A percentile compares a stretch with the other conserved stretches of the same genome.
These are phyloP conservation scores for Puya raimondii DNA, from an alignment of 176 grass and related monocot species.

Conservation along the genomic window DNA sequence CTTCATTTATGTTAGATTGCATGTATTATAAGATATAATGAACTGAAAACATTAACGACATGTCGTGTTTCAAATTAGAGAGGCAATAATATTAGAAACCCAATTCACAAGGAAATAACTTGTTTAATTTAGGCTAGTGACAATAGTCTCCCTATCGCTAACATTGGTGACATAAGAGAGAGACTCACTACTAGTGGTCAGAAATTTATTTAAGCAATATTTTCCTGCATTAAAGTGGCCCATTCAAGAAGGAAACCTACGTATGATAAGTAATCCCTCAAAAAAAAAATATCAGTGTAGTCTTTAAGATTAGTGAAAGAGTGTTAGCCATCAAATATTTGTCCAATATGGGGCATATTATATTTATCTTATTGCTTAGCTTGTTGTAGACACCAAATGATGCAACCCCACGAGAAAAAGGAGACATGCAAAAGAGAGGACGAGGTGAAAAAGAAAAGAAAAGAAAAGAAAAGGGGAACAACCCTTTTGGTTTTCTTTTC, in stretches of 20 bases:
- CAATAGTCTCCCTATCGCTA: conserved; percentile 18
- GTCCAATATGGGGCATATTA: background rate
- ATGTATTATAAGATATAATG: conserved; percentile 14
- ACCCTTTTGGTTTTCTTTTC: conserved; percentile 4
- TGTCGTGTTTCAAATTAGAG: background rate
- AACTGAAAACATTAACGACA: conserved; percentile 25
- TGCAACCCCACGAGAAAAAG: conserved; percentile 34
- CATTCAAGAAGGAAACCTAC: too few species aligned
- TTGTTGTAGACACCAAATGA: conserved; percentile 55
- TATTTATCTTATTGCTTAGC: conserved; percentile 31
- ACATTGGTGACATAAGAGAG: conserved; percentile 37
- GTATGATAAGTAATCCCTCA: background rate
- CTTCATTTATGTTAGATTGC: background rate
- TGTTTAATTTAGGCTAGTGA: conserved; percentile 35
- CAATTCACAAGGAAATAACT: conserved; percentile 41
- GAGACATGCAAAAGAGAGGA: conserved; percentile 32
- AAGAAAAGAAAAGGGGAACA: conserved; percentile 6
- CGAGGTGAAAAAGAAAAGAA: conserved; percentile 13
- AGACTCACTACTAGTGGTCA: conserved; percentile 23
- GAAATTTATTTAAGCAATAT: too few species aligned
- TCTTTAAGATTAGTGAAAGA: background rate
- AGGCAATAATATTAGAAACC: conserved; percentile 32
- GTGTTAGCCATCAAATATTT: background rate
- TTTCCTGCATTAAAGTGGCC: too few species aligned
- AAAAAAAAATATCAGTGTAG: background rate